Evolutionary conservation across 2,329 filamentous ascomycete species (phyloP), one percentile per base, ranked within the genome.

Genomic region (Verticillium klebahnii): DNA sequence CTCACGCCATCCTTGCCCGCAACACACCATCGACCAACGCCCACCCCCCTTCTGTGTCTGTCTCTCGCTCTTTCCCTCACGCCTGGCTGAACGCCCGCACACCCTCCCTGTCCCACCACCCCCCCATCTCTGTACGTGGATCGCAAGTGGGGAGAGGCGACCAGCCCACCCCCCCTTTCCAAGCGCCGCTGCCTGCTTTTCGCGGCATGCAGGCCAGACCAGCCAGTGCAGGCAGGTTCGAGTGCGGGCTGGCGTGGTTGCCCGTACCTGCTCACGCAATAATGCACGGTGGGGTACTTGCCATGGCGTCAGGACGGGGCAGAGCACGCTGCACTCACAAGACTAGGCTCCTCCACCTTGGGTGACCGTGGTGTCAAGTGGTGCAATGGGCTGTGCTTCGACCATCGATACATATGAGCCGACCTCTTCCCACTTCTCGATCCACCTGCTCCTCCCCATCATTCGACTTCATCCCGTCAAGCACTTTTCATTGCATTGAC

Each of bases 321-420:
- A 63, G 63, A 55, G 55, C 59, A 56, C 58, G 58, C 60, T 55
- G 56, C 52, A 34, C 32, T 59, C 54, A 56, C 34, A 61, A 59
- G 57, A 57, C 63, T 58, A 57, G 60, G 55, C 59, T 62, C 59
- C 52, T 64, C 56, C 58, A 36, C 57, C 17, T 59, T 64, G 63
- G 63, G 63, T 52, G 45, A 52, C n/a, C 14, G n/a, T 52, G 45
- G 45, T 52, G 45, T 52, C 45, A 52, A 52, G 45, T 52, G 45
- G 45, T 52, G 45, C 45, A 19, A 52, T 60, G 60, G 60, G 64
- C 64, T 64, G 62, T 65, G 64, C 64, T 65, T 52, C 45, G 60
- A 65, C 62, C 60, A 64, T 64, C 57, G 60, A 65, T 65, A 65
- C 63, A 65, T 64, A 65, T 65, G 64, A 64, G 64, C 62, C 59